Conservation (phyloP, 768 basidiomycete species). For the Kwoniella bestiolae region DNA sequence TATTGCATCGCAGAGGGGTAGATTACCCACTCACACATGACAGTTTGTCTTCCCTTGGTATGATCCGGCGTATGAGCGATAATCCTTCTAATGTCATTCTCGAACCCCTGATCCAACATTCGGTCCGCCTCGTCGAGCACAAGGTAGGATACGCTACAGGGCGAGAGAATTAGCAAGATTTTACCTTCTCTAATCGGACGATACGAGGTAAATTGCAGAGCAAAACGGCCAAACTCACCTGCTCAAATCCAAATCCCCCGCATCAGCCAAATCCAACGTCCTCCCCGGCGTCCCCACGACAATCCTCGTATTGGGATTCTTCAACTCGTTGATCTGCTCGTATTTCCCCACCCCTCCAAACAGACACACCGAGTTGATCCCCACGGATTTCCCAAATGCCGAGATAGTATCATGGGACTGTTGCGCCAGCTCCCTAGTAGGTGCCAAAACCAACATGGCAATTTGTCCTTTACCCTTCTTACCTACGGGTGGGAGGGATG, state of each 20-base stretch:
- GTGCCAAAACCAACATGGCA: slow-evolving; percentile 77
- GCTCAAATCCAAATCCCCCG: slow-evolving; percentile 81
- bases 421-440: slow-evolving; percentile 93
- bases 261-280: slow-evolving; percentile 86
- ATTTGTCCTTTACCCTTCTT: slow-evolving; percentile 46
- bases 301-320: slow-evolving; percentile 66
- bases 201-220: neutral
- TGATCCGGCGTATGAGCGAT: slow-evolving; percentile 67
- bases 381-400: slow-evolving; percentile 70
- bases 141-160: slow-evolving; percentile 76
- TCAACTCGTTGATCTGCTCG: slow-evolving; percentile 73
- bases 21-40: slow-evolving; percentile 81
- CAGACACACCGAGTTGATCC: slow-evolving; percentile 80
- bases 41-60: slow-evolving; percentile 75
- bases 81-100: slow-evolving; percentile 93
- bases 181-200: neutral
- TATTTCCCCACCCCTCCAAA: slow-evolving; percentile 95
- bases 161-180: neutral
- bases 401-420: slow-evolving; percentile 88
- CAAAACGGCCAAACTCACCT: slow-evolving; percentile 61
- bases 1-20: no score
- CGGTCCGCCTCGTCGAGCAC: slow-evolving; percentile 97
- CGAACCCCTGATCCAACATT: slow-evolving; percentile 97
- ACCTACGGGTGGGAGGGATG: slow-evolving; percentile 51
- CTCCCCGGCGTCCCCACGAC: slow-evolving; percentile 96